These are phyloP conservation scores for Firmiana major DNA, from an alignment of 345 rosid genomes.

Conservation along the genomic window DNA sequence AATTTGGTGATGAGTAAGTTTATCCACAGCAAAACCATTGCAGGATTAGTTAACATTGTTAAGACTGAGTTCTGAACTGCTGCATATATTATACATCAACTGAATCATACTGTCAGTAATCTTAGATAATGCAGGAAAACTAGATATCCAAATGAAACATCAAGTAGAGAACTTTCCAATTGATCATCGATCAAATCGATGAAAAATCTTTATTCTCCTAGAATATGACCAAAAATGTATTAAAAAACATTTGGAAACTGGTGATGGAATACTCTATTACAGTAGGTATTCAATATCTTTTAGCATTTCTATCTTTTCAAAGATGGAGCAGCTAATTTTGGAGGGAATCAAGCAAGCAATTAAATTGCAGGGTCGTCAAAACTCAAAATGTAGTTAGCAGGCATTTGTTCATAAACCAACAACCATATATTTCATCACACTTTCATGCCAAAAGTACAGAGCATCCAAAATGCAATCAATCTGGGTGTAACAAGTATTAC, in stretches of 20 bases:
- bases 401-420: background rate
- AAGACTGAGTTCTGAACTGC: background rate
- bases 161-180: background rate
- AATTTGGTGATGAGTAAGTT: background rate
- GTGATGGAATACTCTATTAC: background rate
- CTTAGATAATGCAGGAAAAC: background rate
- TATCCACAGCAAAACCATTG: background rate
- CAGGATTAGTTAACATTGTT: background rate
- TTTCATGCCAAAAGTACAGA: background rate
- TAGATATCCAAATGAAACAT: background rate
- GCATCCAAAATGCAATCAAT: background rate
- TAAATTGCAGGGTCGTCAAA: background rate
- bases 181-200: background rate
- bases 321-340: background rate
- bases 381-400: background rate
- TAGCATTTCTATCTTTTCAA: background rate
- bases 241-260: background rate
- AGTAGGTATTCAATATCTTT: background rate
- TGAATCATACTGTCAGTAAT: background rate
- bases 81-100: background rate
- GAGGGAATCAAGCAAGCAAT: background rate
- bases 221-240: background rate
- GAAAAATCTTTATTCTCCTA: background rate
- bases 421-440: background rate
- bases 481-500: conserved; percentile 9